Conservation (phyloP, 2,329 filamentous ascomycete species). For the Colletotrichum lentis region DNA sequence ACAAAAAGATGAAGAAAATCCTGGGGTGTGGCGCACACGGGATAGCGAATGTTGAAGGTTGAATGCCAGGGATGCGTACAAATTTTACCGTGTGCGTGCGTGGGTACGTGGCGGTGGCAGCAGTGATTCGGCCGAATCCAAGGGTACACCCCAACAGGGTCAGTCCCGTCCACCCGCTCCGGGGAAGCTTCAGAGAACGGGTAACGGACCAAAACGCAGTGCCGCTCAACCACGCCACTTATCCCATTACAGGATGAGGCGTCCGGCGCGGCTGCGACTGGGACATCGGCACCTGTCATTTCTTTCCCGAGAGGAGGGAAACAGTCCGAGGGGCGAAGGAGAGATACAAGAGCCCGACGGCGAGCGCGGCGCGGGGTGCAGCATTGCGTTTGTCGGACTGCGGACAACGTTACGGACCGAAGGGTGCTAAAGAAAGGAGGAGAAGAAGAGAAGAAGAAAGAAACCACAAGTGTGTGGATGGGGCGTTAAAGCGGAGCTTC, state of each 20-base stretch:
- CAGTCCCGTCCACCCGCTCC: slow-evolving; percentile 33
- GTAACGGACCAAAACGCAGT: slow-evolving; percentile 25
- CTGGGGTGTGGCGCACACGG: not conserved
- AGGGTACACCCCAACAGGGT: slow-evolving; percentile 22
- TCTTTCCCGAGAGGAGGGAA: not conserved
- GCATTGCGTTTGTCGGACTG: not conserved
- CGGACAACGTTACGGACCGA: not conserved
- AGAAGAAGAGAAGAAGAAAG: too few species aligned
- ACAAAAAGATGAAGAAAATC: not conserved
- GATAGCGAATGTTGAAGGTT: not conserved
- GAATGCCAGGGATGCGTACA: not conserved
- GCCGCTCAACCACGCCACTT: slow-evolving; percentile 12
- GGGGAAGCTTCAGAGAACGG: slow-evolving; percentile 28
- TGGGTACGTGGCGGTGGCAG: slow-evolving; percentile 4
- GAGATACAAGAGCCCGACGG: not conserved
- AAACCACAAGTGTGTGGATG: not conserved
- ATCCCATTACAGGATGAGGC: slow-evolving; percentile 13
- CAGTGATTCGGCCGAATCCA: slow-evolving; percentile 31
- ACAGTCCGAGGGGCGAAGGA: not conserved
- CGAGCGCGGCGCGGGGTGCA: not conserved
- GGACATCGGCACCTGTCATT: slow-evolving; percentile 12
- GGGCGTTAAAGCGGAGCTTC: slow-evolving; percentile 12
- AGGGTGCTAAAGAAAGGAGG: not conserved
- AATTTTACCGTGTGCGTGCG: not conserved
- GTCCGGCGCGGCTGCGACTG: slow-evolving; percentile 17